Evolutionary conservation across 805 yeast species (phyloP), one percentile per base, ranked within the genome.

Genomic region (Ogataea parapolymorpha): DNA sequence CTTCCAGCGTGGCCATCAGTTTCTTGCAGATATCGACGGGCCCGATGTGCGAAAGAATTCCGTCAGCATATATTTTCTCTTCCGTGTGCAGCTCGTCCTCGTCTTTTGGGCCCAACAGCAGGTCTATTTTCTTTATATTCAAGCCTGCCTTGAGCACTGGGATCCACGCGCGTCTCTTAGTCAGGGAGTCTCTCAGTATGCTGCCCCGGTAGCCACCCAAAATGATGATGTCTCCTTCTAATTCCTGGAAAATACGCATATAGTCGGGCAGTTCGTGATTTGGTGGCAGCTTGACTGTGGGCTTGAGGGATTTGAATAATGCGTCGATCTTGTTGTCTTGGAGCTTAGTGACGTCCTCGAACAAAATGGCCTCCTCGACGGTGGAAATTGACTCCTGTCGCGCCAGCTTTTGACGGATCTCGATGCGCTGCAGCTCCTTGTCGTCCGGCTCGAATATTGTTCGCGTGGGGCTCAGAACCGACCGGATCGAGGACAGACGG

Each of bases 191-290:
- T 32, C 91, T 61, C 38, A 90, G 63, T 5, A 83, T 75, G 32
- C 88, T 78, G 2, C 97, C 97, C 53, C 97, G 70, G 61, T 85
- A 90, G 0, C 97, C 97, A 5, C 96, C 96, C 61, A 90, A 44
- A 2, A 90, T 68, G 2, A 90, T 76, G 2, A 90, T 71, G 55
- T 89, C 89, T 4, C 96, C 96, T 16, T 79, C 81, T 1, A 88
- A 51, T 18, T 74, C 75, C 44, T 75, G 72, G 70, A 71, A 83
- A 2, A 81, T 68, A 1, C 74, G 57, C 23, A 74, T 74, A 39
- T 56, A 50, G 25, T 62, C 63, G 6, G 68, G 67, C 34, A 57
- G 58, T 18, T 46, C 49, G 22, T 50, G 48, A 32, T 47, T 36
- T 14, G 44, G 15, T 48, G 55, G 34, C 54, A 58, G 32, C 20